Base-by-base conservation (phyloP, 805 yeast species). In the Pichia cabralensis region DNA sequence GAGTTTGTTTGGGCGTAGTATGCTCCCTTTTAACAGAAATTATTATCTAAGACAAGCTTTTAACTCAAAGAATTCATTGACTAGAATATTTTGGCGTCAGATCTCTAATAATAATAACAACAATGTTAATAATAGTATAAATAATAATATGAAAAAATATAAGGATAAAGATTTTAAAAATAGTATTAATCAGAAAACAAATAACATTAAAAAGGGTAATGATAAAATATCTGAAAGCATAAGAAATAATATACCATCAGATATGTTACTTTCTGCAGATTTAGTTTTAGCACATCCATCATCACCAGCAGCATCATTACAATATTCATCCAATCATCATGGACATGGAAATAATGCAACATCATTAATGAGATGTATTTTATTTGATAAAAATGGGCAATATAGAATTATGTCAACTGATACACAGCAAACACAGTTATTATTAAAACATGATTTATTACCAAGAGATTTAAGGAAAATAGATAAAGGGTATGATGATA, bases 391-490 rank as follows among this genome's bases (percentile, higher is more conserved):
- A 12, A 35, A 48, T 1, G 79, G 79, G 1, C 54, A 64, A 28
- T 59, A 64, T 43, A 49, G 61, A 6, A 56, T 60, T 15, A 68
- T 65, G 28, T 62, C 74, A 8, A 59, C 67, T 27, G 75, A 67
- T 28, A 49, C 64, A 18, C 58, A 61, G 35, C 60, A 67, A 32
- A 54, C 52, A 29, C 66, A 62, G 28, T 60, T 73, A 33, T 56
- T 73, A 48, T 52, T 56, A 33, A 52, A 55, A 12, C 67, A 71
- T 48, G 64, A 66, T 39, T 48, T 73, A 21, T 61, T 67, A 1
- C 69, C 76, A 1, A 55, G 79, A 43, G 78, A 73, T 47, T 55
- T 73, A 24, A 47, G 79, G 7, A 73, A 73, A 46, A 65, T 73
- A 22, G 68, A 69, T 22, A 60, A 57, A 39, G 62, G 60, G 3